Conservation (phyloP, 1,139 yeast species). For the Pneumocystis canis region DNA sequence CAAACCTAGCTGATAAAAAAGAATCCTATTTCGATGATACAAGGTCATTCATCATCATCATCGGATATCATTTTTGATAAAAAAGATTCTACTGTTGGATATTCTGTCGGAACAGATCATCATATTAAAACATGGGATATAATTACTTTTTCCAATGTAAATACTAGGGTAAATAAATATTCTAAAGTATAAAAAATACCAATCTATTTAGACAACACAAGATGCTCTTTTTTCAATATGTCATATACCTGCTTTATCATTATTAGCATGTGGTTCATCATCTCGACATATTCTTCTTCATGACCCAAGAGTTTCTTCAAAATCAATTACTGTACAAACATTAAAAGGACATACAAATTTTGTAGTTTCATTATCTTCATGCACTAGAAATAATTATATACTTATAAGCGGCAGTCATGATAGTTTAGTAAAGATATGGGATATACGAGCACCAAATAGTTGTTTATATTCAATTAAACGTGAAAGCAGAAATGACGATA, state of each 20-base stretch:
- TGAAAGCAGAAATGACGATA: slow-evolving; percentile 28
- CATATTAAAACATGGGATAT: slow-evolving; percentile 92
- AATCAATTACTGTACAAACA: slow-evolving; percentile 45
- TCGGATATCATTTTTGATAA: slow-evolving; percentile 67
- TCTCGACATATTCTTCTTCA: slow-evolving; percentile 89
- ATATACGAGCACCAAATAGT: slow-evolving; percentile 61
- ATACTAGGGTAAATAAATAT: slow-evolving; percentile 46
- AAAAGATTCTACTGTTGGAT: slow-evolving; percentile 63
- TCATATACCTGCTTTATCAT: slow-evolving; percentile 47
- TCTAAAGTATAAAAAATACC: slow-evolving; percentile 3
- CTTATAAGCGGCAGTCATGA: slow-evolving; percentile 86
- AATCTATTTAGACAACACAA: slow-evolving; percentile 39
- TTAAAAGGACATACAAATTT: slow-evolving; percentile 83
- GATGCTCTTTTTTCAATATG: slow-evolving; percentile 66
- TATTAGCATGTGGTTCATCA: slow-evolving; percentile 83
- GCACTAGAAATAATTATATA: slow-evolving; percentile 65
- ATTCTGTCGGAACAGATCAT: slow-evolving; percentile 92
- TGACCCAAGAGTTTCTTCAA: slow-evolving; percentile 52
- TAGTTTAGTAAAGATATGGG: slow-evolving; percentile 94
- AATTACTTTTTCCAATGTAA: slow-evolving; percentile 67
- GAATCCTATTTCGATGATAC: slow-evolving; percentile 41
- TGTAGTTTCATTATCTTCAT: slow-evolving; percentile 61
- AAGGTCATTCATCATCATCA: slow-evolving; percentile 75
- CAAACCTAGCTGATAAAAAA: not conserved
- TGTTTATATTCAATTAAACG: slow-evolving; percentile 27